Percentiles rank a stretch among this genome's conserved stretches.
Conservation (phyloP, 2,329 filamentous ascomycete genomes). For the Hymenoscyphus linearis region DNA sequence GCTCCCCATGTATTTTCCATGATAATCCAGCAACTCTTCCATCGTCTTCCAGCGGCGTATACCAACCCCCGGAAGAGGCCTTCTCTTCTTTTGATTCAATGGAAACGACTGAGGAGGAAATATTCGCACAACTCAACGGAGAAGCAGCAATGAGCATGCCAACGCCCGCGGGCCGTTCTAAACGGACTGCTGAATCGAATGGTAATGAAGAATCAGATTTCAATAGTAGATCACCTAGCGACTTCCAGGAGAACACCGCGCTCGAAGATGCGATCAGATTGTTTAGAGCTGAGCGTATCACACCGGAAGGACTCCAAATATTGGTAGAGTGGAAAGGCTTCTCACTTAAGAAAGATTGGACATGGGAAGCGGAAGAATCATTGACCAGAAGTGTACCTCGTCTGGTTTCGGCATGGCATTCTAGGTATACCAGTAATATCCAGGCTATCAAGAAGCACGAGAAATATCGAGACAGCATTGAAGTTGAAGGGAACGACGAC, state of each 20-base stretch:
- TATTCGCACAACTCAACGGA: neutral
- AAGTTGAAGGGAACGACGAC: no score
- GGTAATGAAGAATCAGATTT: neutral
- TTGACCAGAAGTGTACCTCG: slow-evolving; percentile 12
- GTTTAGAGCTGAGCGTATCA: slow-evolving; percentile 13
- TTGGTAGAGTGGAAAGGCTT: slow-evolving; percentile 20
- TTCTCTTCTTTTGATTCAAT: neutral
- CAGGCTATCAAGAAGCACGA: neutral
- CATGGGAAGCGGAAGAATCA: slow-evolving; percentile 14
- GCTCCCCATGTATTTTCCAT: neutral
- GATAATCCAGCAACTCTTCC: neutral
- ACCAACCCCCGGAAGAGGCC: neutral
- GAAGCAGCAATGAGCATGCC: neutral
- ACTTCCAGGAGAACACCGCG: neutral
- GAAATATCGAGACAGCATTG: neutral
- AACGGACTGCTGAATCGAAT: neutral
- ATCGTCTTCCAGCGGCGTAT: neutral
- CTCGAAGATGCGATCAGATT: slow-evolving; percentile 6
- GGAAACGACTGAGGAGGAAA: neutral
- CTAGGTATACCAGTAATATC: neutral
- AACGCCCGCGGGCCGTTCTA: neutral
- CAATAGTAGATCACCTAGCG: neutral
- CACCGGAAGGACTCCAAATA: slow-evolving; percentile 9
- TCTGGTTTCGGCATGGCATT: slow-evolving; percentile 13
- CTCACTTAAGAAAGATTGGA: slow-evolving; percentile 17